A percentile compares a stretch with the other conserved stretches of the same genome.
These are phyloP conservation scores for Colletotrichum tabaci DNA, from an alignment of 2,329 filamentous ascomycete species.

Conservation along the genomic window DNA sequence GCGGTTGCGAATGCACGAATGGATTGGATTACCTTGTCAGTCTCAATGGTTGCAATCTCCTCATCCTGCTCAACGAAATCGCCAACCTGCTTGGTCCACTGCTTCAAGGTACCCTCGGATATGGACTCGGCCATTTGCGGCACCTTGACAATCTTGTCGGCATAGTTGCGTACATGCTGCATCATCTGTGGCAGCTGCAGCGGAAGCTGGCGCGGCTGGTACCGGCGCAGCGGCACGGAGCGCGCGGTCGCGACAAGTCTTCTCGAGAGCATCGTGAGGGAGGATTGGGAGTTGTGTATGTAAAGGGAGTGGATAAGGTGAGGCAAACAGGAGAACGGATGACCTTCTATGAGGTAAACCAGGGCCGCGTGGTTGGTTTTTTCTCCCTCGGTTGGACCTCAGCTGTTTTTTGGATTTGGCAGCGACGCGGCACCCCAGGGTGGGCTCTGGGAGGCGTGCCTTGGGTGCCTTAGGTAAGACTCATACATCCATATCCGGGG, in stretches of 20 bases:
- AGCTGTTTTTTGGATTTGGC: not conserved
- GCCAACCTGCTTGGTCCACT: conserved; percentile 92
- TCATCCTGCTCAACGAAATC: conserved; percentile 96
- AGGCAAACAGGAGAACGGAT: not conserved
- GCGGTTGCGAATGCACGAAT: conserved; percentile 7
- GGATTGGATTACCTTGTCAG: conserved; percentile 83
- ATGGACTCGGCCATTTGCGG: conserved; percentile 99
- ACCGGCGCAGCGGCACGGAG: conserved; percentile 60
- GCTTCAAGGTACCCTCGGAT: conserved; percentile 95
- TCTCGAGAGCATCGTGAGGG: conserved; percentile 60
- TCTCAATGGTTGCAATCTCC: conserved; percentile 98
- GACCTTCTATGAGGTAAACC: conserved; percentile 1
- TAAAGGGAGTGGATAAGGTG: not conserved
- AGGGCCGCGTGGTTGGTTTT: conserved; percentile 6
- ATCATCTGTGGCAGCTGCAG: conserved; percentile 65
- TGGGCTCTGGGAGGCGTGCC: too few relatives aligned
- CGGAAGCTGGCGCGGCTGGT: conserved; percentile 50
- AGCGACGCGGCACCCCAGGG: not conserved
- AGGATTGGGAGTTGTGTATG: not conserved
- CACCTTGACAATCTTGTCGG: conserved; percentile 91
- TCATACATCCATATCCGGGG: not conserved
- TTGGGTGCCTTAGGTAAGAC: not conserved
- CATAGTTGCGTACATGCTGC: conserved; percentile 74
- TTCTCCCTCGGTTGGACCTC: not conserved
- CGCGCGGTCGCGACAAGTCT: conserved; percentile 60